Evolutionary conservation across 2,329 filamentous ascomycete genomes (phyloP).

Genomic region (Penicillium glabrum): DNA sequence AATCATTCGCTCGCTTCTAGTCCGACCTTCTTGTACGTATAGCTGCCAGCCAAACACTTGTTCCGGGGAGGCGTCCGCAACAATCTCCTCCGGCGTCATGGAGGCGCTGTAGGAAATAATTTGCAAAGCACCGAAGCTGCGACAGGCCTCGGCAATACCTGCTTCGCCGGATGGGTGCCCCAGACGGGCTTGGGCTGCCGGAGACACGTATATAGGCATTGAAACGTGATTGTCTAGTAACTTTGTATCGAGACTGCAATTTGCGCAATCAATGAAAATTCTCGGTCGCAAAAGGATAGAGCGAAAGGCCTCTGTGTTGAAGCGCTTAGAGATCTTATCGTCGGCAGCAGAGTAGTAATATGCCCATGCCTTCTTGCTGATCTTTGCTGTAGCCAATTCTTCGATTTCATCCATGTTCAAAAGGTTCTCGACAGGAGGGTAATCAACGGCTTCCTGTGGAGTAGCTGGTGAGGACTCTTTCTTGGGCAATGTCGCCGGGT

Average conservation of each 20-base stretch:
- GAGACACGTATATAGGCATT: slow-evolving; percentile 44
- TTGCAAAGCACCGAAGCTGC: slow-evolving; percentile 66
- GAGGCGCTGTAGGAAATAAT: slow-evolving; percentile 42
- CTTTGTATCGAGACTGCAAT: slow-evolving; percentile 78
- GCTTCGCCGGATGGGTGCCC: slow-evolving; percentile 46
- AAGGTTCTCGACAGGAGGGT: slow-evolving; percentile 21
- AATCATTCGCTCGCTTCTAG: slow-evolving; percentile 22
- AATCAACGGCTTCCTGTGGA: no score
- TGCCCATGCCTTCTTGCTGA: slow-evolving; percentile 34
- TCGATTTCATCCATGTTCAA: slow-evolving; percentile 43
- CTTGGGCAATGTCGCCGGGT: slow-evolving; percentile 11
- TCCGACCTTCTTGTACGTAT: slow-evolving; percentile 33
- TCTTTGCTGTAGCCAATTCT: slow-evolving; percentile 29
- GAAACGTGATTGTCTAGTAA: slow-evolving; percentile 42
- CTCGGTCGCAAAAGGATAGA: slow-evolving; percentile 50
- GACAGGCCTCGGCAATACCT: slow-evolving; percentile 59
- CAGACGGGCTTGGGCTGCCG: slow-evolving; percentile 46
- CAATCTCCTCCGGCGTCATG: slow-evolving; percentile 39
- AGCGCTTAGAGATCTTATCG: slow-evolving; percentile 47
- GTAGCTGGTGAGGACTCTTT: background rate
- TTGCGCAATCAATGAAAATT: slow-evolving; percentile 56
- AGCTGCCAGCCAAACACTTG: slow-evolving; percentile 38
- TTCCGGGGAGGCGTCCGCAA: slow-evolving; percentile 17
- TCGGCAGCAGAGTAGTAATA: slow-evolving; percentile 53
- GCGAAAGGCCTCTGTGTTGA: slow-evolving; percentile 45